Percentiles rank a stretch among this genome's conserved stretches.
phyloP scores from a whole-genome alignment of 805 yeast species.

The Cyberlindnera euphorbiae region DNA sequence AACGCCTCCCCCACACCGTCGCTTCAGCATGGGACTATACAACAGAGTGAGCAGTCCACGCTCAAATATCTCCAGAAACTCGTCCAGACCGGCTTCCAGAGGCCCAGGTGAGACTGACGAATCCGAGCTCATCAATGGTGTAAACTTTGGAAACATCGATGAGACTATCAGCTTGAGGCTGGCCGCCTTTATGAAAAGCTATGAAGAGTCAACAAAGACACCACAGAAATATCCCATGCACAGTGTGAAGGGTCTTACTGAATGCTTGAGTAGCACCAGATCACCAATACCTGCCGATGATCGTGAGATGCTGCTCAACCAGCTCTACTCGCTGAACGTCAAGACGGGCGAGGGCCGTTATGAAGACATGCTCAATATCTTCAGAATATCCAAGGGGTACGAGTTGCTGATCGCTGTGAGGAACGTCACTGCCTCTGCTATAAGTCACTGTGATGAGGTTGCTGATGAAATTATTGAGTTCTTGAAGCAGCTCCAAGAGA shows the following conservation, averaged over 20 bases:
- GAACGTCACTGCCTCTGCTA: slow-evolving; percentile 20
- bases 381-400: slow-evolving; percentile 16
- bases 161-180: slow-evolving; percentile 21
- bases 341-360: slow-evolving; percentile 14
- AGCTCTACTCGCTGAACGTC: slow-evolving; percentile 21
- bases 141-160: slow-evolving; percentile 24
- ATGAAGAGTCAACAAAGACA: slow-evolving; percentile 8
- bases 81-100: slow-evolving; percentile 14
- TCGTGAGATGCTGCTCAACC: slow-evolving; percentile 24
- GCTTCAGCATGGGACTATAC: slow-evolving; percentile 6
- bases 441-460: slow-evolving; percentile 23
- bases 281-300: slow-evolving; percentile 20
- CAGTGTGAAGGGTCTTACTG: slow-evolving; percentile 19
- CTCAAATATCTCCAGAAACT: slow-evolving; percentile 4
- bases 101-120: slow-evolving; percentile 17
- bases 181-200: slow-evolving; percentile 15
- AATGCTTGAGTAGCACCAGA: slow-evolving; percentile 18
- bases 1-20: not conserved
- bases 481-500: slow-evolving; percentile 17
- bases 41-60: slow-evolving; percentile 13
- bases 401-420: slow-evolving; percentile 20
- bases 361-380: slow-evolving; percentile 16
- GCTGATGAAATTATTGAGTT: slow-evolving; percentile 17
- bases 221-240: slow-evolving; percentile 22
- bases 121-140: slow-evolving; percentile 19